A percentile compares a stretch with the other conserved stretches of the same genome.
Evolutionary conservation across 1,284 basidiomycete species (phyloP).

Genomic region (Cutaneotrichosporon dermatis): DNA sequence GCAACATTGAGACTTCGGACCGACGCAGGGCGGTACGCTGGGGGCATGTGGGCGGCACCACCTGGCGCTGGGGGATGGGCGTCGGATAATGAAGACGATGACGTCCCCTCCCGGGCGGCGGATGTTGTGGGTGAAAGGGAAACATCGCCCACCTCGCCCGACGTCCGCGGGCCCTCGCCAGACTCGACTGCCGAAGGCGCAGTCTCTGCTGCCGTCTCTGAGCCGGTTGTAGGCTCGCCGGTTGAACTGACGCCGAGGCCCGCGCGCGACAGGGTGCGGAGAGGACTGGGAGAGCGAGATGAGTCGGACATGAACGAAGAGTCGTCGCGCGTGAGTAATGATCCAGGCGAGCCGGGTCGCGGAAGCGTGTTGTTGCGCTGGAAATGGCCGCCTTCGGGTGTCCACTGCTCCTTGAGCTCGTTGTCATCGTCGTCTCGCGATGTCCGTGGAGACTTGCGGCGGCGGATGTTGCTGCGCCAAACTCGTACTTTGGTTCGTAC

Average conservation of each 20-base stretch:
- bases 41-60: conserved; percentile 29
- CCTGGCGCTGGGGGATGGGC: conserved; percentile 2
- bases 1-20: conserved; percentile 22
- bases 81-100: not conserved
- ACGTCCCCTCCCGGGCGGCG: not conserved
- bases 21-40: conserved; percentile 45
- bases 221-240: not conserved
- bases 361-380: not conserved
- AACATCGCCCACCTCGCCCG: not conserved
- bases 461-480: conserved; percentile 32
- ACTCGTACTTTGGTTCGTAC: conserved; percentile 35
- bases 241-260: not conserved
- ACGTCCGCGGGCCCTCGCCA: not conserved
- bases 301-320: conserved; percentile 3
- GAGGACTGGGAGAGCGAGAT: not conserved
- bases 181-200: not conserved
- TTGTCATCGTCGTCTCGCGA: conserved; percentile 4
- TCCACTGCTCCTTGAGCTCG: not conserved
- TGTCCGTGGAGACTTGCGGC: conserved; percentile 12
- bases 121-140: not conserved
- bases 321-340: conserved; percentile 2
- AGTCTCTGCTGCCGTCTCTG: not conserved
- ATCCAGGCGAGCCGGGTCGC: not conserved
- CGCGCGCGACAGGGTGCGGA: not conserved
- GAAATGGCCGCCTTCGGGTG: not conserved